Evolutionary conservation across 306 rosid genomes (phyloP).

Genomic region (Corylus avellana): DNA sequence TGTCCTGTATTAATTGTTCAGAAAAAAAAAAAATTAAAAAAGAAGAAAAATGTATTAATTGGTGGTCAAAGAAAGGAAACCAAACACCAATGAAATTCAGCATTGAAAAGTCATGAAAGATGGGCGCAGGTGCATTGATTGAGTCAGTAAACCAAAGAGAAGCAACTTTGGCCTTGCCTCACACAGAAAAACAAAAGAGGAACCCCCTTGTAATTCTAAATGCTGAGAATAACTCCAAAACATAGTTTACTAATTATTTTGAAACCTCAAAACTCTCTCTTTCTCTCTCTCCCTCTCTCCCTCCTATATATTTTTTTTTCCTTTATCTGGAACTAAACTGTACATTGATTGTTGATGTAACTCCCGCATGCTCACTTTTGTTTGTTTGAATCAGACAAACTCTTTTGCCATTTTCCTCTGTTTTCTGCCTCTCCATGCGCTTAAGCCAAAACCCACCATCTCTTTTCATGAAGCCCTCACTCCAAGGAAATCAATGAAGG

Average conservation of each 20-base stretch:
- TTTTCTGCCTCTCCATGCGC: slow-evolving; percentile 9
- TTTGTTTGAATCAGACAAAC: slow-evolving; percentile 5
- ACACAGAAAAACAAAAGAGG: slow-evolving; percentile 5
- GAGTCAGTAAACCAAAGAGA: slow-evolving; percentile 29
- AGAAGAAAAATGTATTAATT: slow-evolving; percentile 2
- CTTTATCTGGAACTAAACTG: slow-evolving; percentile 55
- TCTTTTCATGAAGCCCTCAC: slow-evolving; percentile 56
- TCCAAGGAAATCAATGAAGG: slow-evolving; percentile 94
- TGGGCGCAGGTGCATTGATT: slow-evolving; percentile 29
- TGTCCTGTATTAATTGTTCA: background rate
- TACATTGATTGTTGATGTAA: slow-evolving; percentile 42
- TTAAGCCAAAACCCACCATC: slow-evolving; percentile 6
- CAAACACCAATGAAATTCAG: slow-evolving; percentile 30
- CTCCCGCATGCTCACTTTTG: slow-evolving; percentile 25
- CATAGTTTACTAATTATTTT: slow-evolving; percentile 23
- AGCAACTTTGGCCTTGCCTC: slow-evolving; percentile 30
- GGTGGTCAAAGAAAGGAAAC: slow-evolving; percentile 30
- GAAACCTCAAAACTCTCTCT: slow-evolving; percentile 14
- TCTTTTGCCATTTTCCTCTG: slow-evolving; percentile 8
- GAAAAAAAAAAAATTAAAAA: background rate
- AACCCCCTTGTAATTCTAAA: background rate
- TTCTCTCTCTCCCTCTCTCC: background rate
- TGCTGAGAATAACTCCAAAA: slow-evolving; percentile 38
- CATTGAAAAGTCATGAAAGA: slow-evolving; percentile 25
- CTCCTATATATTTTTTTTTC: slow-evolving; percentile 1